Evolutionary conservation across 2,329 filamentous ascomycete genomes (phyloP).

Genomic region (Sporothrix dimorphospora): DNA sequence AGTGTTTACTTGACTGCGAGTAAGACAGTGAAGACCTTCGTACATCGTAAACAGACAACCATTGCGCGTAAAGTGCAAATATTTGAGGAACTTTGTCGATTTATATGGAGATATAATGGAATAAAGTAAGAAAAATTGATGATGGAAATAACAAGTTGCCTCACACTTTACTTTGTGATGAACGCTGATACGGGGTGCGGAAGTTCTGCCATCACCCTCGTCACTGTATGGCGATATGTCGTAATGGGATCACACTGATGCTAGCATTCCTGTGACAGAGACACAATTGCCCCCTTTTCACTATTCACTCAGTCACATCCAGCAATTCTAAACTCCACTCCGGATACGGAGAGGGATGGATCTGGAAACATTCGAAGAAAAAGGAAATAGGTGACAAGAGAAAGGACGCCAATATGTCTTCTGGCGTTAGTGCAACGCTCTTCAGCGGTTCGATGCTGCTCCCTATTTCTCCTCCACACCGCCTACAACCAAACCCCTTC

Average conservation of each 20-base stretch:
- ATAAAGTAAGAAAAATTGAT: neutral
- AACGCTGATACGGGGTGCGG: neutral
- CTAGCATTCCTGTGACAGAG: neutral
- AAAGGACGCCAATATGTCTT: conserved; percentile 4
- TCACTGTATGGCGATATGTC: conserved; percentile 11
- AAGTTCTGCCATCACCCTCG: neutral
- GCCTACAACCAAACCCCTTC: conserved; percentile 4
- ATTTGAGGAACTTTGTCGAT: too few relatives aligned
- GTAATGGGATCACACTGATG: neutral
- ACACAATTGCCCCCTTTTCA: neutral
- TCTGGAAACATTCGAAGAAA: too few relatives aligned
- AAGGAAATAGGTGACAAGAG: too few relatives aligned
- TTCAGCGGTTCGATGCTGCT: neutral
- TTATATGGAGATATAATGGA: neutral
- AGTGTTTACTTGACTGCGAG: too few relatives aligned
- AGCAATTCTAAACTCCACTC: neutral
- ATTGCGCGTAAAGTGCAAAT: too few relatives aligned
- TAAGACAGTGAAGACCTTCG: too few relatives aligned
- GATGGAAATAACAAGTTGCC: neutral
- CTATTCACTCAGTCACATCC: neutral
- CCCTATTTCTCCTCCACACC: conserved; percentile 10
- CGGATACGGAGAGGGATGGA: neutral
- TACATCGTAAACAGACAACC: too few relatives aligned
- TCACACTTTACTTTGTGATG: neutral
- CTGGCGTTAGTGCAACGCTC: neutral